Percentiles rank a stretch among this genome's conserved stretches.
Conservation (phyloP, 2,329 filamentous ascomycete genomes). For the Botrytis pseudocinerea region DNA sequence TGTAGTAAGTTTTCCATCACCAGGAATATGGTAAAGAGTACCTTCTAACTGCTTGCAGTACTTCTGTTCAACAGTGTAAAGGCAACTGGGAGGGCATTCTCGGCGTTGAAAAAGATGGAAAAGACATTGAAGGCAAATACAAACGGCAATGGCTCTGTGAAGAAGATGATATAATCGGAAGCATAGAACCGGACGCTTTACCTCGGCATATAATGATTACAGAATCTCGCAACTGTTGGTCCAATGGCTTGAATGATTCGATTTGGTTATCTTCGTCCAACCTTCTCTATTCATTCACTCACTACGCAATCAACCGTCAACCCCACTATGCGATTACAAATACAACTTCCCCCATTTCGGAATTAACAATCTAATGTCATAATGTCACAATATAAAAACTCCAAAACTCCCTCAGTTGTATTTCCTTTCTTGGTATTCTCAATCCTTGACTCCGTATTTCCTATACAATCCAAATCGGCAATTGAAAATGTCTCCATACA, state of each 20-base stretch:
- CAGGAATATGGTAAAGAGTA: neutral
- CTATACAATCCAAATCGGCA: neutral
- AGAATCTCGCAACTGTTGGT: neutral
- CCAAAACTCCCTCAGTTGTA: neutral
- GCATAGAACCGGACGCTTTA: neutral
- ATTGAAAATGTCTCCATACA: neutral
- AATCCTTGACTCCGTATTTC: neutral
- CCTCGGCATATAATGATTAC: neutral
- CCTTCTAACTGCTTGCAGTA: neutral
- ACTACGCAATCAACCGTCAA: neutral
- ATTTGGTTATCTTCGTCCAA: neutral
- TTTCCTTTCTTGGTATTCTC: neutral
- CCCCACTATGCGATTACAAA: slow-evolving; percentile 11
- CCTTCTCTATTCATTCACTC: neutral
- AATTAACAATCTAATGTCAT: neutral
- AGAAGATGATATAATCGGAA: neutral
- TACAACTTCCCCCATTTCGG: neutral
- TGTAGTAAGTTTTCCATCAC: neutral
- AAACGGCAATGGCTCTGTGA: neutral
- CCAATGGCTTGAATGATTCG: neutral
- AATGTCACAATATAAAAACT: neutral
- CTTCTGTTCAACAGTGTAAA: neutral
- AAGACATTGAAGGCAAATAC: neutral
- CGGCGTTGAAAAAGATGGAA: neutral
- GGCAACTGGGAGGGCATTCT: neutral